Base-by-base conservation (phyloP, 2,329 filamentous ascomycete genomes). In the Furcasterigmium furcatum region DNA sequence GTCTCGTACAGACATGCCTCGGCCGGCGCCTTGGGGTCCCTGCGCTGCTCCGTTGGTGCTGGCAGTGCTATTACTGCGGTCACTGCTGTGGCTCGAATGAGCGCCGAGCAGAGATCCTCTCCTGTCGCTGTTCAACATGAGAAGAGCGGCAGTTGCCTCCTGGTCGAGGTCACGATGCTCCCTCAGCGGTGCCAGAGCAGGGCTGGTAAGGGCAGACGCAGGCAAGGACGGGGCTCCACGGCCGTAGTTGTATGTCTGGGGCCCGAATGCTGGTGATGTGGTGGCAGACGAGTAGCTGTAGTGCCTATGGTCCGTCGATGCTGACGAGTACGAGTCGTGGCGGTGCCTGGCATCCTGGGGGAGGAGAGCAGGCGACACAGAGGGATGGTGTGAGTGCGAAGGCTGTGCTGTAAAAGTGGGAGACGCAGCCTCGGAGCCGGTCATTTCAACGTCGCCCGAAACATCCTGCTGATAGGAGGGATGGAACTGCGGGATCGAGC, bases 41-140 rank as follows among this genome's bases (percentile, higher is more conserved):
- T 16, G 32, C 30, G 38, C 32, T 57, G 63, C 80, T 76, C 44
- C 68, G 70, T 5, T 80, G 76, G 59, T 75, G 22, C 34, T 19
- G 9, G 39, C 80, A 70, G 79, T 77, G 3, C 74, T 72, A 10
- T 39, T 35, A 13, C 29, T 43, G 10, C 34, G 34, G 19, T 36
- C 34, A 41, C 71, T 63, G 30, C 66, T 67, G 41, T 62, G 61
- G 34, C 62, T 58, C 30, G 38, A 41, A 10, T 44, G 47, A 14
- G 51, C 46, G 9, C 34, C 34, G 34, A 36, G 6, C n/a, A 45
- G 39, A 10, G 67, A 71, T 30, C 73, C 75, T 29, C 88, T 76
- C 34, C 88, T 79, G 61, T 94, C 90, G 44, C 76, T 82, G 54
- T 91, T 95, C 48, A 96, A 71, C 91, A 96, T 95, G 62, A 96